phyloP scores from a whole-genome alignment of 75 land plant genomes.

The Picea sitchensis region DNA sequence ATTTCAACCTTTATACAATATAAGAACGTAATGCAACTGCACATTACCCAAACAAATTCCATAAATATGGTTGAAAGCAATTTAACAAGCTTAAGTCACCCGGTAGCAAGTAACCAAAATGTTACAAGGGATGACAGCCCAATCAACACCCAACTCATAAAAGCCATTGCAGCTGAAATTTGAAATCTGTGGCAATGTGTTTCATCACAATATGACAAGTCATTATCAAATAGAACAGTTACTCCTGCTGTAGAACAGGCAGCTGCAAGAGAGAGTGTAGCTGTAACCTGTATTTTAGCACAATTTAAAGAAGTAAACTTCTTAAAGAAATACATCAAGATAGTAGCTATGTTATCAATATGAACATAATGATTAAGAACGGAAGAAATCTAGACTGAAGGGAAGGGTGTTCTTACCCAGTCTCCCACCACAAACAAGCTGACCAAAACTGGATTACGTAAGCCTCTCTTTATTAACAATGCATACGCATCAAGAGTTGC shows the following conservation, averaged over 20 bases:
- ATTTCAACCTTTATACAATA: too few relatives aligned
- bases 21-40: too few relatives aligned
- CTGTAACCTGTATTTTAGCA: slow-evolving; percentile 26
- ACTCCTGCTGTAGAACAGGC: slow-evolving; percentile 70
- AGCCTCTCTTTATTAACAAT: slow-evolving; percentile 28
- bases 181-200: slow-evolving; percentile 52
- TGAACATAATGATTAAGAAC: background rate
- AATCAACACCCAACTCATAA: slow-evolving; percentile 53
- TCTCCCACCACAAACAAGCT: slow-evolving; percentile 75
- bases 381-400: background rate
- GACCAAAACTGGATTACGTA: slow-evolving; percentile 51
- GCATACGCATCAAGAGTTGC: slow-evolving; percentile 61
- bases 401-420: slow-evolving; percentile 37
- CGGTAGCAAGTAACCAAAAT: slow-evolving; percentile 59
- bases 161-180: slow-evolving; percentile 56
- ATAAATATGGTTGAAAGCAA: too few relatives aligned
- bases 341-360: slow-evolving; percentile 1
- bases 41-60: too few relatives aligned
- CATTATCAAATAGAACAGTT: slow-evolving; percentile 49
- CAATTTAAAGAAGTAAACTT: background rate
- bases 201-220: slow-evolving; percentile 35
- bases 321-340: background rate
- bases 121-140: slow-evolving; percentile 57
- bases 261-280: slow-evolving; percentile 35
- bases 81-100: background rate